Base-by-base conservation (phyloP, 2,329 filamentous ascomycete genomes). In the Teratosphaeria epicoccoides region DNA sequence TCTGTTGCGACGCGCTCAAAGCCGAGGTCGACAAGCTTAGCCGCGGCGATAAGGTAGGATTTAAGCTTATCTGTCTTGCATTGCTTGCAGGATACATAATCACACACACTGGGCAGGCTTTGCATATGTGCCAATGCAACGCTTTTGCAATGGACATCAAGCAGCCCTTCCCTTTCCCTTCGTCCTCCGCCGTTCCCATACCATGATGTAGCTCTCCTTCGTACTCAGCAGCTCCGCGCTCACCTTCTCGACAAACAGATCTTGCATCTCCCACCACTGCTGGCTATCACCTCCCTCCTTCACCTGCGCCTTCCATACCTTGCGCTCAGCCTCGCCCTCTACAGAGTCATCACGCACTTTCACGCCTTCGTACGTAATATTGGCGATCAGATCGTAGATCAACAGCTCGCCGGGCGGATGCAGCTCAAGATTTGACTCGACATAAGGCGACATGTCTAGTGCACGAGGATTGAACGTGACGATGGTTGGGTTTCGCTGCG, bases 231-330 rank as follows among this genome's bases (percentile, higher is more conserved):
- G 79, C 74, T 98, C 91, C 57, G 81, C 87, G 70, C 91, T 85
- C 20, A 93, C 86, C 69, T 84, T 84, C 66, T 96, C 87, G 6
- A 98, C 91, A 66, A 85, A 96, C 59, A 98, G 68, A 72, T 98
- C 93, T 73, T 98, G 93, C 51, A 90, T 85, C 53, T 94, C 86
- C 49, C 94, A 81, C 93, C 93, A 98, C 67, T 94, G 86, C 28
- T 87, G 85, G 22, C 84, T 78, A 23, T 82, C 84, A 14, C 57
- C 60, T 17, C 61, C 64, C 65, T 87, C 85, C 65, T 83, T 78
- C 48, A 98, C 72, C 73, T 98, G 93, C 22, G 89, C 88, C 67
- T 94, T 89, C 90, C 93, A 98, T 11, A 89, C 88, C 68, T 95
- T 94, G 71, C 87, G 87, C 71, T 96, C 90, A 44, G 83, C 87